phyloP scores from a whole-genome alignment of 345 rosid species.

The Cardamine occulta region DNA sequence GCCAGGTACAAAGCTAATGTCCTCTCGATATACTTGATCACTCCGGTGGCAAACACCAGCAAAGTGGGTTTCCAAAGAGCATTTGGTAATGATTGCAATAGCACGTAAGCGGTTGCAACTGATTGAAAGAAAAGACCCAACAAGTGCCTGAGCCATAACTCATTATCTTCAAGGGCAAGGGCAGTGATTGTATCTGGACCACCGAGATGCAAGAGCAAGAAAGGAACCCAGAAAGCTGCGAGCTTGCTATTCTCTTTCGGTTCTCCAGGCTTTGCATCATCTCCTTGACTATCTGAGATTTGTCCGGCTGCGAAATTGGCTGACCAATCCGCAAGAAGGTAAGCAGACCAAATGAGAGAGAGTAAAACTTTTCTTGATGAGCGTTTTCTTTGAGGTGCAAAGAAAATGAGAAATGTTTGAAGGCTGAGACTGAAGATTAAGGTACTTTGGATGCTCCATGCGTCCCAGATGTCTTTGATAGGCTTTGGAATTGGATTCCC shows the following conservation, averaged over 20 bases:
- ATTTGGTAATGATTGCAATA: slow-evolving; percentile 18
- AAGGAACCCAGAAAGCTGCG: slow-evolving; percentile 46
- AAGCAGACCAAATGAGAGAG: slow-evolving; percentile 43
- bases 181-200: slow-evolving; percentile 56
- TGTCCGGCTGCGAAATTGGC: slow-evolving; percentile 42
- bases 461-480: slow-evolving; percentile 35
- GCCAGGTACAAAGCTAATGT: slow-evolving; percentile 46
- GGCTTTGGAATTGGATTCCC: slow-evolving; percentile 17
- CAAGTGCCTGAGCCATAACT: slow-evolving; percentile 48
- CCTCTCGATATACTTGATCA: slow-evolving; percentile 55
- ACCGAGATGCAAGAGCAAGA: slow-evolving; percentile 51
- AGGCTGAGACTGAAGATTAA: slow-evolving; percentile 45
- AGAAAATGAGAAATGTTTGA: slow-evolving; percentile 41
- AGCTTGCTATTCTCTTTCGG: slow-evolving; percentile 9
- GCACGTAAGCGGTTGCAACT: slow-evolving; percentile 36
- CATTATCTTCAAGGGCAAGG: slow-evolving; percentile 49
- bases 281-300: slow-evolving; percentile 39
- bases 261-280: slow-evolving; percentile 19
- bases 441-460: slow-evolving; percentile 38
- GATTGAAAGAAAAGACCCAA: slow-evolving; percentile 41
- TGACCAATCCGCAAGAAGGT: slow-evolving; percentile 42
- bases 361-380: not conserved
- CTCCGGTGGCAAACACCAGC: slow-evolving; percentile 37
- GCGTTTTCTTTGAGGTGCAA: slow-evolving; percentile 42
- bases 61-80: slow-evolving; percentile 26